Evolutionary conservation across 441 rosid species (phyloP), one percentile per base, ranked within the genome.

Genomic region (Lepidium campestre): DNA sequence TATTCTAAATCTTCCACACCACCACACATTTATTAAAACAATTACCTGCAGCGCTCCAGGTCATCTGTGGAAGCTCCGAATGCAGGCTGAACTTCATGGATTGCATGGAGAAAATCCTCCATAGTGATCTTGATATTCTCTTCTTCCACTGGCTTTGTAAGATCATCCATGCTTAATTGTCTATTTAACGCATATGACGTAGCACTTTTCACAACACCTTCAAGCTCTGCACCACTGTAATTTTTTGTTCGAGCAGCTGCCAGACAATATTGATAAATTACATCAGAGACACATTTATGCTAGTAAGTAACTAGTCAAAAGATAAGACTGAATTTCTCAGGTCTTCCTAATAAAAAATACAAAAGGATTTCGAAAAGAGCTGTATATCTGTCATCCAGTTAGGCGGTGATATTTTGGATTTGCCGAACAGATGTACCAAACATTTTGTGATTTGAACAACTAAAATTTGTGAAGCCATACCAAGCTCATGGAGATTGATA

Each of bases 241-340:
- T 94, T 94, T 77, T 94, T 94, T n/a, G 98, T 88, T 57, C 96
- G 90, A 75, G 99, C 98, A 81, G 99, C 98, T 94, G 91, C 65
- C 73, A 25, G 40, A 41, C 58, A 64, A 70, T 57, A 70, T 44
- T 62, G 44, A 73, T 40, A 49, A 12, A 29, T 18, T 48, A 45
- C 22, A 39, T 62, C 22, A 53, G 22, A 27, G 42, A 25, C 61
- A 48, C 62, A 29, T 12, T 46, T 52, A 27, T 39, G 58, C 34
- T 34, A 52, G 37, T 32, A 49, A 40, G 45, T 31, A 49, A 13
- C 27, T 50, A 42, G 20, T 59, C 37, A 39, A 32, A 50, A 49
- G 8, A 17, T 10, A 10, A 49, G 37, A 68, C 17, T 56, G 12
- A 14, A 40, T 25, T 49, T 41, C 56, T 41, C 12, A 65, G 13